These are phyloP conservation scores for Puccinia coronata DNA, from an alignment of 1,284 basidiomycete genomes.

Conservation along the genomic window DNA sequence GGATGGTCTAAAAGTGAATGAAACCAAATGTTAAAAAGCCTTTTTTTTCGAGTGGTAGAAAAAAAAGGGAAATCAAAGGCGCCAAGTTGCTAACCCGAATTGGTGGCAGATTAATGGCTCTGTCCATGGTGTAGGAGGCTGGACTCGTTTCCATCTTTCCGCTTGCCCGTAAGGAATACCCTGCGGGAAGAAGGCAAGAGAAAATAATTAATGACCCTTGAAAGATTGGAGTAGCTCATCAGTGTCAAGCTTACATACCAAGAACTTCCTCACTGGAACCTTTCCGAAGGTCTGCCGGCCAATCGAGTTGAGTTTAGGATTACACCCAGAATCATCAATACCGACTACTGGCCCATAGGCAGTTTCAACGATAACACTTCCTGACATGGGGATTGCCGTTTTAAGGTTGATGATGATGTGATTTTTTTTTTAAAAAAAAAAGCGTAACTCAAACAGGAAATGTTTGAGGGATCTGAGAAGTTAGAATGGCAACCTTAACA, in stretches of 20 bases:
- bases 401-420: no score
- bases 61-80: neutral
- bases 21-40: neutral
- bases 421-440: neutral
- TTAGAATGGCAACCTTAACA: no score
- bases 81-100: slow-evolving; percentile 21
- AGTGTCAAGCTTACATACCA: no score
- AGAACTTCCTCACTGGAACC: slow-evolving; percentile 38
- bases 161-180: slow-evolving; percentile 46
- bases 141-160: slow-evolving; percentile 29
- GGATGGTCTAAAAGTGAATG: neutral
- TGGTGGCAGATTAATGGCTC: slow-evolving; percentile 23
- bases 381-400: neutral
- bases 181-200: neutral
- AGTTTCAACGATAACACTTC: slow-evolving; percentile 15
- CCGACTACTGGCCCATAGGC: slow-evolving; percentile 35
- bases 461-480: no score
- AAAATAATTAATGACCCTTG: neutral
- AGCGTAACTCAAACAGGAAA: no score
- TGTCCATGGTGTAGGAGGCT: slow-evolving; percentile 27
- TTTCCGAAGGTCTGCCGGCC: neutral
- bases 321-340: neutral
- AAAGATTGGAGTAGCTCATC: slow-evolving; percentile 2
- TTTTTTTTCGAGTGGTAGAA: neutral
- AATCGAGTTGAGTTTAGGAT: neutral